phyloP scores from a whole-genome alignment of 805 yeast species.

The Millerago galiae region DNA sequence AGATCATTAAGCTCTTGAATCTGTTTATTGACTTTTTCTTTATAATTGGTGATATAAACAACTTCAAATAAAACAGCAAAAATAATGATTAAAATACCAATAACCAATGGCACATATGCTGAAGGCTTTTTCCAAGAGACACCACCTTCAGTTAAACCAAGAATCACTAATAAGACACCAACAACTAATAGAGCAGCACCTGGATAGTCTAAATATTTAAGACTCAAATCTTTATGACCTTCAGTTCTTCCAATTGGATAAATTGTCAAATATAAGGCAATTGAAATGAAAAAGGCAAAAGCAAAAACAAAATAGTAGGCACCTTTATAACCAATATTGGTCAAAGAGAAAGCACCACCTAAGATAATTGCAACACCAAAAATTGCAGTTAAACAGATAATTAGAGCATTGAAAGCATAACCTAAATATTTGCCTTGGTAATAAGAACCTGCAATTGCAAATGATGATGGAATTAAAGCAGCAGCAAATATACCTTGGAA shows the following conservation, averaged over 20 bases:
- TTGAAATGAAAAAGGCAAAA: slow-evolving; percentile 15
- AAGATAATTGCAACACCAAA: slow-evolving; percentile 35
- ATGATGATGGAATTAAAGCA: slow-evolving; percentile 33
- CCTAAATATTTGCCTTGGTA: slow-evolving; percentile 25
- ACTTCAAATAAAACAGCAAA: slow-evolving; percentile 28
- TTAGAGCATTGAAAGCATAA: slow-evolving; percentile 22
- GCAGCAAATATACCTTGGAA: slow-evolving; percentile 42
- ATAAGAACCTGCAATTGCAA: slow-evolving; percentile 27
- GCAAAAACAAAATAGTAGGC: slow-evolving; percentile 35
- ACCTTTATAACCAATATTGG: slow-evolving; percentile 34
- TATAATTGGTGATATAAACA: slow-evolving; percentile 15
- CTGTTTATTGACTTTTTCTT: slow-evolving; percentile 5
- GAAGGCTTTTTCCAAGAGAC: slow-evolving; percentile 34
- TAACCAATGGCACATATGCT: slow-evolving; percentile 34
- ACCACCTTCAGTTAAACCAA: slow-evolving; percentile 42
- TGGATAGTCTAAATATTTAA: slow-evolving; percentile 29
- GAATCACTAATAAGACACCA: slow-evolving; percentile 32
- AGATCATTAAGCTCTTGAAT: neutral
- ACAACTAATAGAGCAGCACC: slow-evolving; percentile 29
- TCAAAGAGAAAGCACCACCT: slow-evolving; percentile 38
- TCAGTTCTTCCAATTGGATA: slow-evolving; percentile 25
- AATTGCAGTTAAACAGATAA: slow-evolving; percentile 24
- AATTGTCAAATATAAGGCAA: slow-evolving; percentile 25
- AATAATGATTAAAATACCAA: slow-evolving; percentile 30
- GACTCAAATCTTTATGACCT: slow-evolving; percentile 11